These are phyloP conservation scores for Oropetium thomaeum DNA, from an alignment of 176 grass and related monocot species.

Conservation along the genomic window DNA sequence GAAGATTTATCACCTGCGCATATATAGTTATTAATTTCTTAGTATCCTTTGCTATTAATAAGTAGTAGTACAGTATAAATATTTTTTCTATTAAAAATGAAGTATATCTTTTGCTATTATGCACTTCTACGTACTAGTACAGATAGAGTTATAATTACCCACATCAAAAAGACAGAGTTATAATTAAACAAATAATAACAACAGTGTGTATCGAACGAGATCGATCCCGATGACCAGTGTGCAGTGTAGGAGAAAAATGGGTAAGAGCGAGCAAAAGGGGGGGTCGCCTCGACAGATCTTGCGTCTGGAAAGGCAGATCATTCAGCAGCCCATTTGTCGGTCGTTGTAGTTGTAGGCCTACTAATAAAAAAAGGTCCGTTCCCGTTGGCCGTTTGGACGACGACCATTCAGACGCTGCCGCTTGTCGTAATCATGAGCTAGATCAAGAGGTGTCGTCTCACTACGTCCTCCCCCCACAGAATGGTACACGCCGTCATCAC, in stretches of 20 bases:
- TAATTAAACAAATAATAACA: no score
- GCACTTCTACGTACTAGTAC: no score
- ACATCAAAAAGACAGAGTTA: no score
- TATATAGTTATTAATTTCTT: no score
- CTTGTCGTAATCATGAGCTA: not conserved
- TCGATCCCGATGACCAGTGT: not conserved
- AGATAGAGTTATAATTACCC: no score
- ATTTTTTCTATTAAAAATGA: no score
- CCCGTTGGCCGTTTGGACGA: conserved; percentile 10
- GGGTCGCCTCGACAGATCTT: not conserved
- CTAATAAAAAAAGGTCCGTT: not conserved
- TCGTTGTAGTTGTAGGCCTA: not conserved
- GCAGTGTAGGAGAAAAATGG: no score
- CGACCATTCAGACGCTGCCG: not conserved
- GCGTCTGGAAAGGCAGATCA: conserved; percentile 33
- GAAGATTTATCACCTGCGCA: no score
- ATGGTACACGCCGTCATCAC: not conserved
- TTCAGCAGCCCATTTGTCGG: conserved; percentile 30
- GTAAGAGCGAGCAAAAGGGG: not conserved
- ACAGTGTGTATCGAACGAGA: not conserved
- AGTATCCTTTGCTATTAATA: no score
- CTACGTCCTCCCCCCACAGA: no score
- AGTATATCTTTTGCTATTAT: no score
- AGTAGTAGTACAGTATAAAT: no score
- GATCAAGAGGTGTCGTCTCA: conserved; percentile 13